Evolutionary conservation across 495 filamentous ascomycete species (phyloP).

Genomic region (Lophiostoma macrostomum): DNA sequence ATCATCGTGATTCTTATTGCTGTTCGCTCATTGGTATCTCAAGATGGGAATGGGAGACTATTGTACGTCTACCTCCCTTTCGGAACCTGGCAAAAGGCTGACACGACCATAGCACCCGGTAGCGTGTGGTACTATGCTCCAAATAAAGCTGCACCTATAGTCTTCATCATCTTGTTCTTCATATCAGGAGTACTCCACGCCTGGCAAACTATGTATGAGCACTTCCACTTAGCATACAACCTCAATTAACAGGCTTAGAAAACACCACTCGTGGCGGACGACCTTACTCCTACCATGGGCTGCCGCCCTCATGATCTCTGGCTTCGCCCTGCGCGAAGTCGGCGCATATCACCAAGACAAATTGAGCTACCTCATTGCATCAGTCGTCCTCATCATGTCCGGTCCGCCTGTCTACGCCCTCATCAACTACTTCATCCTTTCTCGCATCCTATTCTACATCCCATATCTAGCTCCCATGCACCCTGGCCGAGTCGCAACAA

Average conservation of each 20-base stretch:
- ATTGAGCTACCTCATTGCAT: conserved; percentile 29
- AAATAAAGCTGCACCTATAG: conserved; percentile 67
- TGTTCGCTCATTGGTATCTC: background rate
- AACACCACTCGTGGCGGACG: conserved; percentile 36
- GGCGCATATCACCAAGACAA: conserved; percentile 32
- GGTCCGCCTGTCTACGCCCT: conserved; percentile 63
- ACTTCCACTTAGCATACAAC: background rate
- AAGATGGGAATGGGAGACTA: conserved; percentile 32
- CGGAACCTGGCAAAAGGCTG: background rate
- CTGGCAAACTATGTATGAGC: conserved; percentile 61
- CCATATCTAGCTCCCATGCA: conserved; percentile 76
- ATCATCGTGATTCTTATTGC: no score
- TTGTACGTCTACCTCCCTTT: conserved; percentile 7
- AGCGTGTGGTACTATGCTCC: conserved; percentile 72
- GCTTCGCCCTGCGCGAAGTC: conserved; percentile 28
- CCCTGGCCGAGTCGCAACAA: conserved; percentile 70
- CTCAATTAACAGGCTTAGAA: conserved; percentile 8
- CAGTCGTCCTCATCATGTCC: conserved; percentile 35
- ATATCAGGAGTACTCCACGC: conserved; percentile 56
- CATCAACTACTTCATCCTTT: conserved; percentile 72
- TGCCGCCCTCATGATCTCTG: conserved; percentile 31
- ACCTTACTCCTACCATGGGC: conserved; percentile 36
- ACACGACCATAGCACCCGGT: conserved; percentile 20
- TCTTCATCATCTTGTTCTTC: conserved; percentile 63
- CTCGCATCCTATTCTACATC: conserved; percentile 73